Percentiles rank a stretch among this genome's conserved stretches.
Conservation (phyloP, 1,284 basidiomycete genomes). For the Fomitopsis betulina region DNA sequence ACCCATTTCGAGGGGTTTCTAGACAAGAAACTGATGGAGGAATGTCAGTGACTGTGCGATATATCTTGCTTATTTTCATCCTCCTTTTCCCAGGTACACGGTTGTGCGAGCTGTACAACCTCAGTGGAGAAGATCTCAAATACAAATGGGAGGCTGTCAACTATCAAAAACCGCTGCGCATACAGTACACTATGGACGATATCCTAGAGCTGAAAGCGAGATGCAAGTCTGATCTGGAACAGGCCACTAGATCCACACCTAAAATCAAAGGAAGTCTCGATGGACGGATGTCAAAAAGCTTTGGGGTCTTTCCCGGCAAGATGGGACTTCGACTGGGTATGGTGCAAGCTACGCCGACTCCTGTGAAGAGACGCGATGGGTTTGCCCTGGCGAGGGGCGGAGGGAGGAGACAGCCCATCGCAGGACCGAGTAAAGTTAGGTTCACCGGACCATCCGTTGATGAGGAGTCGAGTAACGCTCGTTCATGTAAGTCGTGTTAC, state of each 20-base stretch:
- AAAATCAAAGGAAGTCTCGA: slow-evolving; percentile 18
- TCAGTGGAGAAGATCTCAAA: slow-evolving; percentile 51
- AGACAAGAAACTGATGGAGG: slow-evolving; percentile 13
- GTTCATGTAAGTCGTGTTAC: slow-evolving; percentile 46
- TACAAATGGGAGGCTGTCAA: slow-evolving; percentile 70
- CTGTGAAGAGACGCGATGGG: slow-evolving; percentile 14
- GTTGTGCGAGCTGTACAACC: slow-evolving; percentile 62
- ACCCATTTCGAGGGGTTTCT: slow-evolving; percentile 13
- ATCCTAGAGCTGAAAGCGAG: slow-evolving; percentile 48
- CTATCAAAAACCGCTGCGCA: slow-evolving; percentile 29
- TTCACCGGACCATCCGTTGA: slow-evolving; percentile 45
- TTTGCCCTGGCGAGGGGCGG: slow-evolving; percentile 10
- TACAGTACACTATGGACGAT: slow-evolving; percentile 42
- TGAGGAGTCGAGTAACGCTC: slow-evolving; percentile 35
- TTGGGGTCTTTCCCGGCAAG: slow-evolving; percentile 14
- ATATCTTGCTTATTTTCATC: too few relatives aligned
- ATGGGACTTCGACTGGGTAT: slow-evolving; percentile 19
- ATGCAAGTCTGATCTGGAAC: slow-evolving; percentile 48
- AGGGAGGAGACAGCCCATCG: slow-evolving; percentile 29
- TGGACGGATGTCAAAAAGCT: slow-evolving; percentile 15
- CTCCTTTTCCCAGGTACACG: slow-evolving; percentile 41
- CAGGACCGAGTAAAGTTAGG: slow-evolving; percentile 38
- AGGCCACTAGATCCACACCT: slow-evolving; percentile 36
- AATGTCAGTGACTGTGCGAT: slow-evolving; percentile 11
- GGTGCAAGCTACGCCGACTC: slow-evolving; percentile 10